These are phyloP conservation scores for Agrocybe chaxingu DNA, from an alignment of 768 basidiomycete species.

Conservation along the genomic window DNA sequence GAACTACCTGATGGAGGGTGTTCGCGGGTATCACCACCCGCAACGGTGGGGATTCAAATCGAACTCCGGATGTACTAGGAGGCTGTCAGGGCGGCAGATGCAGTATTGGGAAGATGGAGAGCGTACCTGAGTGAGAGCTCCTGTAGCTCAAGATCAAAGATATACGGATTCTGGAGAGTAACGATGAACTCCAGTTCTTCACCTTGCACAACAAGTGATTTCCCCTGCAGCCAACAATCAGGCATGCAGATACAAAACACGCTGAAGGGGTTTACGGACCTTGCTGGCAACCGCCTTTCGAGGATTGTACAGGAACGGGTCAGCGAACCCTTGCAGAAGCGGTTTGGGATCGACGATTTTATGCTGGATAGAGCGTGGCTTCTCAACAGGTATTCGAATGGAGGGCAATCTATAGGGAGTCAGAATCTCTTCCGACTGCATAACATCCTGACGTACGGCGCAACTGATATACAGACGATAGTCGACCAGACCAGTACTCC, in stretches of 20 bases:
- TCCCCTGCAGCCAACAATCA: conserved; percentile 32
- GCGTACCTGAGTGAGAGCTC: conserved; percentile 74
- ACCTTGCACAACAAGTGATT: conserved; percentile 72
- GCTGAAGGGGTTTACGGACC: conserved; percentile 33
- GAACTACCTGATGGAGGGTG: conserved; percentile 67
- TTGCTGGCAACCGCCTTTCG: conserved; percentile 56
- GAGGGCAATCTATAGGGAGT: conserved; percentile 57
- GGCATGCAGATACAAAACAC: conserved; percentile 1
- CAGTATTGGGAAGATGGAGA: neutral
- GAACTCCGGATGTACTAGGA: conserved; percentile 75
- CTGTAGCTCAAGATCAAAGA: conserved; percentile 88
- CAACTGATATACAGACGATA: conserved; percentile 73
- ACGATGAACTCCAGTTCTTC: conserved; percentile 82
- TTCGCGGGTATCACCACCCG: conserved; percentile 69
- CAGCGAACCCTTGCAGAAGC: conserved; percentile 55
- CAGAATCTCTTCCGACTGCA: neutral
- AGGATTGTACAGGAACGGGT: conserved; percentile 93
- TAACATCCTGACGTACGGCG: conserved; percentile 51
- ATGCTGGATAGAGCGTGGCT: conserved; percentile 54
- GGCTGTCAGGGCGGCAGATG: conserved; percentile 6
- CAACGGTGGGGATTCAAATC: conserved; percentile 64
- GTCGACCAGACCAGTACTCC: conserved; percentile 85
- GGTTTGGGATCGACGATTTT: conserved; percentile 38
- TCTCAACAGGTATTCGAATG: conserved; percentile 71
- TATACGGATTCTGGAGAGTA: conserved; percentile 86